A percentile compares a stretch with the other conserved stretches of the same genome.
These are phyloP conservation scores for Hyaloraphidium curvatum DNA, from an alignment of 192 early-diverging fungal species.

Conservation along the genomic window DNA sequence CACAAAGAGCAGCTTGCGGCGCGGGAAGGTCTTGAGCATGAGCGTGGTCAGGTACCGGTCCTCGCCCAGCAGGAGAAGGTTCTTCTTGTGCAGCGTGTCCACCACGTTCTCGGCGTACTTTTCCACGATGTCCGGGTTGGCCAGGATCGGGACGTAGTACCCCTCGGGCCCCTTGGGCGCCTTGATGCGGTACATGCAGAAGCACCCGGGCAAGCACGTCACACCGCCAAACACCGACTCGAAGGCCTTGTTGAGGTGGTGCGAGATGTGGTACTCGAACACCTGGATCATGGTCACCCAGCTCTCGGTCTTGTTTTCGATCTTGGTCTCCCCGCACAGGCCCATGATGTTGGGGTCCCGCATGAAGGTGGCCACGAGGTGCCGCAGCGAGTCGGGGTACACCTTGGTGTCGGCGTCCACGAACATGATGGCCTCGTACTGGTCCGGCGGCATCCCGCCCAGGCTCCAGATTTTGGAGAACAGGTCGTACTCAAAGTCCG, in stretches of 20 bases:
- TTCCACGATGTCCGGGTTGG: conserved; percentile 57
- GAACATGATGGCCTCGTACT: conserved; percentile 62
- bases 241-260: conserved; percentile 64
- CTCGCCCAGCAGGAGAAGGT: conserved; percentile 79
- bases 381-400: conserved; percentile 46
- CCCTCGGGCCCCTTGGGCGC: conserved; percentile 33
- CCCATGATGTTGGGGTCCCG: conserved; percentile 53
- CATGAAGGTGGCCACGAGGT: conserved; percentile 50
- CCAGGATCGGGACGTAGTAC: conserved; percentile 66
- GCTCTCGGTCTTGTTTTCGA: conserved; percentile 55
- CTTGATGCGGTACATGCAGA: conserved; percentile 75
- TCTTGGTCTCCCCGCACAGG: conserved; percentile 64
- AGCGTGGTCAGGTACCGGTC: conserved; percentile 81
- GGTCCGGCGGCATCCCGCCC: conserved; percentile 47
- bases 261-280: conserved; percentile 73
- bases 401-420: conserved; percentile 75
- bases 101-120: conserved; percentile 34
- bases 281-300: conserved; percentile 64
- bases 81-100: conserved; percentile 73
- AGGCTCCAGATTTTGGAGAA: conserved; percentile 58
- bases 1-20: conserved; percentile 87
- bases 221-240: conserved; percentile 74
- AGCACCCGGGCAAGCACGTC: conserved; percentile 66
- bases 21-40: conserved; percentile 82
- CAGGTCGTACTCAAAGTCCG: conserved; percentile 58